phyloP scores from a whole-genome alignment of 768 basidiomycete species.

The Harrya chromipes region DNA sequence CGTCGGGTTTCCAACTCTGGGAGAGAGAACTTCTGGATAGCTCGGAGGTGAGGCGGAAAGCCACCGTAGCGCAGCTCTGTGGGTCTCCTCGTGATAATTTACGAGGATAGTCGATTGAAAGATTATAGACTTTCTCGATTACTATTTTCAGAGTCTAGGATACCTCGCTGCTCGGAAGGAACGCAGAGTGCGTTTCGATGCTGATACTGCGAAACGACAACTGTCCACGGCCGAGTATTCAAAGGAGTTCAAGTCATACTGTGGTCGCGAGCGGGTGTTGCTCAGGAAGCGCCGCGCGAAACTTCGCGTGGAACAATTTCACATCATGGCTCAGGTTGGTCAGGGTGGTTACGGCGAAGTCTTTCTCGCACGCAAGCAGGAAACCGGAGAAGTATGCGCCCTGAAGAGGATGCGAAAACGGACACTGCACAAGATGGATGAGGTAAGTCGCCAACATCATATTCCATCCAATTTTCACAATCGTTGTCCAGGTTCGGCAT shows the following conservation, averaged over 20 bases:
- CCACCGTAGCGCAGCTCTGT: slow-evolving; percentile 97
- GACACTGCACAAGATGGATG: slow-evolving; percentile 97
- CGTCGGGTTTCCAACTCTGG: slow-evolving; percentile 62
- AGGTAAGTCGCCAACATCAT: slow-evolving; percentile 47
- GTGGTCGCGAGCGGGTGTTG: slow-evolving; percentile 88
- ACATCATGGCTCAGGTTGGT: slow-evolving; percentile 97
- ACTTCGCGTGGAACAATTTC: slow-evolving; percentile 90
- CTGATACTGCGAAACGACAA: slow-evolving; percentile 70
- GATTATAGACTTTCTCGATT: slow-evolving; percentile 85
- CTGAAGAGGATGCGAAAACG: slow-evolving; percentile 97
- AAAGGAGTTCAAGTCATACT: slow-evolving; percentile 90
- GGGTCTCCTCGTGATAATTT: slow-evolving; percentile 29
- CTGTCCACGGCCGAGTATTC: slow-evolving; percentile 52
- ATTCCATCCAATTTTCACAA: background rate
- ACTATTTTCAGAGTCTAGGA: slow-evolving; percentile 94
- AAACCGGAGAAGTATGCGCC: slow-evolving; percentile 95
- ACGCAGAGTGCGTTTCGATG: slow-evolving; percentile 77
- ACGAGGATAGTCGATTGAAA: slow-evolving; percentile 11
- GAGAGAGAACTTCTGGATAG: slow-evolving; percentile 83
- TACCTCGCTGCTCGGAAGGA: slow-evolving; percentile 87
- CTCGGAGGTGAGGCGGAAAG: slow-evolving; percentile 88
- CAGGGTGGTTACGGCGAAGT: slow-evolving; percentile 99
- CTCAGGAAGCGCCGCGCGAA: slow-evolving; percentile 93
- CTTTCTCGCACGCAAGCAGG: slow-evolving; percentile 90
- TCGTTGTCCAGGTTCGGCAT: slow-evolving; percentile 73